Evolutionary conservation across 441 rosid genomes (phyloP).

Genomic region (Raphanus hybrid): DNA sequence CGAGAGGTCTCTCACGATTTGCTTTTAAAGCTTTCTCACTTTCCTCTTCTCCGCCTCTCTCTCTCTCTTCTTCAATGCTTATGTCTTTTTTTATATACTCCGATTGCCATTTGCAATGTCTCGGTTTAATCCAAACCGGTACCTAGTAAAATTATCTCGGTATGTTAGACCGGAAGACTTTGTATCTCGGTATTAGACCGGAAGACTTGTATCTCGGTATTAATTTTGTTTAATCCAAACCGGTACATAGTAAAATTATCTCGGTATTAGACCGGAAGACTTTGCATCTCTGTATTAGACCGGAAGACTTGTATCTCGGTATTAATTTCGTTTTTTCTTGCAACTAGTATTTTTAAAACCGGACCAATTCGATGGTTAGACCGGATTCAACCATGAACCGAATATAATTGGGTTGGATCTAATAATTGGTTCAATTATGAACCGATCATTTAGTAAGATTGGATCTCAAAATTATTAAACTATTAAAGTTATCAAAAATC

Average conservation of each 20-base stretch:
- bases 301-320: neutral
- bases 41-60: neutral
- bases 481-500: too few species aligned
- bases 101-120: neutral
- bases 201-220: too few species aligned
- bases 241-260: neutral
- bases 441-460: too few species aligned
- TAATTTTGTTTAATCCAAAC: neutral
- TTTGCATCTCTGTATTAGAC: neutral
- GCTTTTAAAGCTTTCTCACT: neutral
- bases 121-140: neutral
- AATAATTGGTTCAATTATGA: too few species aligned
- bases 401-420: too few species aligned
- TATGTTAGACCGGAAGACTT: too few species aligned
- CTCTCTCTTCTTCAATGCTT: constrained; percentile 18
- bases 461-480: too few species aligned
- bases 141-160: too few species aligned
- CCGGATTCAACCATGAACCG: too few species aligned
- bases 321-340: neutral
- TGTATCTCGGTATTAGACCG: too few species aligned
- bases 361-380: too few species aligned
- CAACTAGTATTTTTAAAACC: too few species aligned
- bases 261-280: neutral
- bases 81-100: neutral
- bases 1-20: constrained; percentile 35